These are phyloP conservation scores for Aspergillus texensis DNA, from an alignment of 2,329 filamentous ascomycete genomes.

Conservation along the genomic window DNA sequence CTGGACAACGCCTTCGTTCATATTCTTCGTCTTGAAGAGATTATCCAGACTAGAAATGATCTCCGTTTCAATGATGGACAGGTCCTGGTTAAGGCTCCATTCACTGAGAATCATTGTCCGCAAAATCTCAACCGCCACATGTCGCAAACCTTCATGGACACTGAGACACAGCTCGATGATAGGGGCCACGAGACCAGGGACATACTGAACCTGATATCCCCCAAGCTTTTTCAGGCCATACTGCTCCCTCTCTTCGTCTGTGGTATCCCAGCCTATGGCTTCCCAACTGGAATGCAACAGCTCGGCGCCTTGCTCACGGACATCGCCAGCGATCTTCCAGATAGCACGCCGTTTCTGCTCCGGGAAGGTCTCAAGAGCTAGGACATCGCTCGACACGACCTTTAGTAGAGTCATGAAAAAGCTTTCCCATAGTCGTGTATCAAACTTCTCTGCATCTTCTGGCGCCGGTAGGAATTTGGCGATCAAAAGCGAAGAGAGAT, in stretches of 20 bases:
- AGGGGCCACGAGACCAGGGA: conserved; percentile 84
- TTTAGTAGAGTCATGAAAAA: conserved; percentile 90
- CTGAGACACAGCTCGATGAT: conserved; percentile 94
- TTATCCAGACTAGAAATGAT: conserved; percentile 92
- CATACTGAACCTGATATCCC: conserved; percentile 97
- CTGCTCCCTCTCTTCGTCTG: conserved; percentile 71
- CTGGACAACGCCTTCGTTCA: conserved; percentile 86
- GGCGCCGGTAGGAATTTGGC: conserved; percentile 83
- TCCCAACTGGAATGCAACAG: conserved; percentile 87
- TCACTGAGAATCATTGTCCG: conserved; percentile 99
- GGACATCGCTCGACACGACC: conserved; percentile 82
- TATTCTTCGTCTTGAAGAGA: conserved; percentile 84
- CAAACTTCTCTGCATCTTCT: conserved; percentile 88
- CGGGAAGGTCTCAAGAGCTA: conserved; percentile 92
- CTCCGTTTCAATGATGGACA: conserved; percentile 89
- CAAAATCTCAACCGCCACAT: conserved; percentile 87
- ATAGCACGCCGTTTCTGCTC: conserved; percentile 95
- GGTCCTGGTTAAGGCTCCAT: conserved; percentile 92
- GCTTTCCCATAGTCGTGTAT: conserved; percentile 89
- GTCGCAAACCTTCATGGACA: conserved; percentile 86
- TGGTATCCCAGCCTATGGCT: conserved; percentile 94
- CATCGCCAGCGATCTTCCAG: conserved; percentile 98
- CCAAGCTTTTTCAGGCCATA: conserved; percentile 85
- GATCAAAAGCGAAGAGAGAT: conserved; percentile 77
- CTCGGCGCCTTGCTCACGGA: conserved; percentile 86